Percentiles rank a stretch among this genome's conserved stretches.
phyloP scores from a whole-genome alignment of 2,329 filamentous ascomycete species.

The Arthrobotrys sinensis region DNA sequence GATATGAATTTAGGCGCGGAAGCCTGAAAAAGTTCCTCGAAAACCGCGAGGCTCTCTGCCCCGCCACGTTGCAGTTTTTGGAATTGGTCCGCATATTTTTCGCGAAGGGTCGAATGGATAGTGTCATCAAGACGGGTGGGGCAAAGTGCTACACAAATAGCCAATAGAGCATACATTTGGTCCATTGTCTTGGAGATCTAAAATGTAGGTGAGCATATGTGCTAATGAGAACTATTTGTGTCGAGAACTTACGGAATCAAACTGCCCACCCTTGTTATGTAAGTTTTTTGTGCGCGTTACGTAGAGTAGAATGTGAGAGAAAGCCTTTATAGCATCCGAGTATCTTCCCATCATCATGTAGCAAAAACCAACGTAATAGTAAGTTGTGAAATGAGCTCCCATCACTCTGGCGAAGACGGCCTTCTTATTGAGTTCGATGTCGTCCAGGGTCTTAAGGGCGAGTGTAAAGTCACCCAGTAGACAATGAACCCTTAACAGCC shows the following conservation, averaged over 20 bases:
- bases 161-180: slow-evolving; percentile 99
- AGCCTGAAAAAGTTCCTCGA: slow-evolving; percentile 96
- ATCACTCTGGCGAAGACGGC: slow-evolving; percentile 99
- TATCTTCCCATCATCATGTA: slow-evolving; percentile 99
- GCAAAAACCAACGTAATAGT: slow-evolving; percentile 98
- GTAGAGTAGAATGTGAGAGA: slow-evolving; percentile 99
- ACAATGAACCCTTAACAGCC: slow-evolving; percentile 94
- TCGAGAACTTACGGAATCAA: slow-evolving; percentile 76
- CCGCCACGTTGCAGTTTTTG: slow-evolving; percentile 96
- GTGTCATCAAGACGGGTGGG: slow-evolving; percentile 97
- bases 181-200: slow-evolving; percentile 98
- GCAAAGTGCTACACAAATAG: slow-evolving; percentile 98
- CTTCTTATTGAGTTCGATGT: slow-evolving; percentile 99
- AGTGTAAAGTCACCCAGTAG: slow-evolving; percentile 97
- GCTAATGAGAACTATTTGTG: neutral
- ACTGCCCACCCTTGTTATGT: slow-evolving; percentile 95
- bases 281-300: slow-evolving; percentile 99
- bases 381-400: slow-evolving; percentile 97
- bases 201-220: neutral
- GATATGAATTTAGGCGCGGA: slow-evolving; percentile 99
- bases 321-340: slow-evolving; percentile 99
- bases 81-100: slow-evolving; percentile 99
- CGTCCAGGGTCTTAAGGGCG: slow-evolving; percentile 97
- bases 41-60: slow-evolving; percentile 93
- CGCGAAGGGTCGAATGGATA: slow-evolving; percentile 95